These are phyloP conservation scores for Margaritispora aquatica DNA, from an alignment of 495 filamentous ascomycete genomes.

Conservation along the genomic window DNA sequence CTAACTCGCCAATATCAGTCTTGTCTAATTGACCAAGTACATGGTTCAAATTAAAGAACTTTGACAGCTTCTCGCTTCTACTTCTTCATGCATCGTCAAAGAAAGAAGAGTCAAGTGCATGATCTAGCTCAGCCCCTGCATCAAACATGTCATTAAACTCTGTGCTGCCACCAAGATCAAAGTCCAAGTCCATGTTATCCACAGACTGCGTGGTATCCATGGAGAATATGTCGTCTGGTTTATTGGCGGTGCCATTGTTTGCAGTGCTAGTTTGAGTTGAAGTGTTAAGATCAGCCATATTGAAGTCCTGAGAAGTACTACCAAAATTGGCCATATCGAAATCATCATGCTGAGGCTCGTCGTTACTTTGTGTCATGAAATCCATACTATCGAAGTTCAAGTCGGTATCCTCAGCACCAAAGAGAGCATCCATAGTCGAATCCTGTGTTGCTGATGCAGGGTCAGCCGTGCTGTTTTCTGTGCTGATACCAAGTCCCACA, in stretches of 20 bases:
- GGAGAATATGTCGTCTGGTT: background rate
- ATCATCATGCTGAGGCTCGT: conserved; percentile 13
- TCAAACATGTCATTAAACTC: conserved; percentile 21
- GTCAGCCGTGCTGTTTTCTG: background rate
- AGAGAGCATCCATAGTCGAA: conserved; percentile 17
- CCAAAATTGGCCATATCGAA: conserved; percentile 24
- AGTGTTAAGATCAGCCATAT: conserved; percentile 11
- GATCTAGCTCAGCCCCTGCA: conserved; percentile 18
- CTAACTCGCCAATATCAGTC: too few relatives aligned
- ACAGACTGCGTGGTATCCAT: background rate
- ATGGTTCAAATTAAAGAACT: too few relatives aligned
- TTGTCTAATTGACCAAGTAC: too few relatives aligned
- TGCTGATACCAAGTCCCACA: conserved; percentile 17
- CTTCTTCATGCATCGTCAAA: conserved; percentile 10
- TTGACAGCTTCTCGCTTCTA: too few relatives aligned
- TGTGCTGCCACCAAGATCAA: conserved; percentile 16
- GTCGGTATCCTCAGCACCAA: conserved; percentile 12
- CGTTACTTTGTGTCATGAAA: conserved; percentile 10
- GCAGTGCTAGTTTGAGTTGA: background rate
- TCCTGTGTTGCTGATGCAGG: conserved; percentile 8
- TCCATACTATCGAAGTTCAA: conserved; percentile 21
- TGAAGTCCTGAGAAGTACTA: conserved; percentile 19
- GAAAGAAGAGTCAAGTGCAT: conserved; percentile 18
- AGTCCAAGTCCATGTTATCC: conserved; percentile 15
- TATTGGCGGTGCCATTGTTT: conserved; percentile 6